A percentile compares a stretch with the other conserved stretches of the same genome.
Conservation (phyloP, 1,139 yeast species). For the Magnusiomyces suaveolens region DNA sequence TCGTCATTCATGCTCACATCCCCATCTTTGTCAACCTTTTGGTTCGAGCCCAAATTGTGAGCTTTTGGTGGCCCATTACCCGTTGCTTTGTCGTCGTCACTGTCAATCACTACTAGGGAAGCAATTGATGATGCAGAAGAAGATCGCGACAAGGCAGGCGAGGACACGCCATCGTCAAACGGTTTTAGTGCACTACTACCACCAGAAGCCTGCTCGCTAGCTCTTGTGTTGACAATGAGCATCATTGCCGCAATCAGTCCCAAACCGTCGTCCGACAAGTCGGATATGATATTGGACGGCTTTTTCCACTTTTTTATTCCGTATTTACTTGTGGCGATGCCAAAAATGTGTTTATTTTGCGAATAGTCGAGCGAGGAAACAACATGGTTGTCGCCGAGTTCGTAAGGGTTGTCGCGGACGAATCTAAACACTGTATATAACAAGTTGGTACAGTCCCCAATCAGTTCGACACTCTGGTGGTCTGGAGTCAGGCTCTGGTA, state of each 20-base stretch:
- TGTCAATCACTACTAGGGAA: too few relatives aligned
- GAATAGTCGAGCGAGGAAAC: neutral
- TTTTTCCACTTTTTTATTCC: neutral
- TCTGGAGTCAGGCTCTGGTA: neutral
- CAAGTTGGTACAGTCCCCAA: slow-evolving; percentile 2
- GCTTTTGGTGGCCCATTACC: too few relatives aligned
- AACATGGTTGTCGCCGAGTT: neutral
- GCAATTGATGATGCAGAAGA: too few relatives aligned
- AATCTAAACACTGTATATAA: neutral
- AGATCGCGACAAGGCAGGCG: too few relatives aligned
- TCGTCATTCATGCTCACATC: too few relatives aligned
- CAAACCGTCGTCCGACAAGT: neutral
- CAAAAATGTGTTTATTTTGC: neutral
- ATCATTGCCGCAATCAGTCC: neutral
- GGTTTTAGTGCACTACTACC: neutral
- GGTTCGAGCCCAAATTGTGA: too few relatives aligned
- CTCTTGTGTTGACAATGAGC: neutral
- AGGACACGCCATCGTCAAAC: too few relatives aligned
- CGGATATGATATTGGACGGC: neutral
- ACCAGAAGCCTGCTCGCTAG: neutral
- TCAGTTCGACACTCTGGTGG: neutral
- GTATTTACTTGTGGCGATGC: neutral
- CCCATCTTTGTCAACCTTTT: too few relatives aligned
- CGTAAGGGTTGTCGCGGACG: neutral
- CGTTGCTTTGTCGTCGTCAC: too few relatives aligned